Base-by-base conservation (phyloP, 345 rosid genomes). In the Syzygium jambos region DNA sequence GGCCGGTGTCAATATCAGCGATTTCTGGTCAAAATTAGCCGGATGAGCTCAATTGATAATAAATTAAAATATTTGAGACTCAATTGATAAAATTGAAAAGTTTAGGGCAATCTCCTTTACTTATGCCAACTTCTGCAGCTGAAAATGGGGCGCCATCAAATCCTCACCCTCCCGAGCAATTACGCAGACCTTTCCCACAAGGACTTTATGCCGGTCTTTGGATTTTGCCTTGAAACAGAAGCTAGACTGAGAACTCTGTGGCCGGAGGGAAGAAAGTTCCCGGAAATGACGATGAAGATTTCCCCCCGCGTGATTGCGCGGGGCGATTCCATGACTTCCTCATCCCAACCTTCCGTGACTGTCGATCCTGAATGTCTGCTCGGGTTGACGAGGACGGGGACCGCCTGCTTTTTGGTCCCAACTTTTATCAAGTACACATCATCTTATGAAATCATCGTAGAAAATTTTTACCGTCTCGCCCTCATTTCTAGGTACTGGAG, bases 261-360 rank as follows among this genome's bases (percentile, higher is more conserved):
- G 41, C 11, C 1, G 27, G 59, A 22, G 19, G 57, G 25, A 54
- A 0, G 65, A 57, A 57, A 25, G 65, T 25, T 57, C 65, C 29
- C 0, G 14, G 65, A 25, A 57, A 57, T 25, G 65, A 25, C 14
- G 65, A 5, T 25, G 25, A 52, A 52, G 54, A 15, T 52, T 52
- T 16, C 63, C 6, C 23, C 1, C n/a, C 41, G 41, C 41, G 38
- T 57, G 9, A 57, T 0, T 2, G n/a, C 14, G 3, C 6, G 0
- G 4, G 5, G 63, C 29, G 7, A 57, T 57, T 25, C 63, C n/a
- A 1, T 11, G 11, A 4, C 29, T 0, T 0, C 9, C 27, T 21
- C 4, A 23, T 23, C 61, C 61, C 23, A 22, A 25, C 25, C 29
- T 25, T 9, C 3, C 14, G 3, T 5, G n/a, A n/a, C n/a, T n/a